Conservation (phyloP, 208 protist species). For the Phytomonas sp. region DNA sequence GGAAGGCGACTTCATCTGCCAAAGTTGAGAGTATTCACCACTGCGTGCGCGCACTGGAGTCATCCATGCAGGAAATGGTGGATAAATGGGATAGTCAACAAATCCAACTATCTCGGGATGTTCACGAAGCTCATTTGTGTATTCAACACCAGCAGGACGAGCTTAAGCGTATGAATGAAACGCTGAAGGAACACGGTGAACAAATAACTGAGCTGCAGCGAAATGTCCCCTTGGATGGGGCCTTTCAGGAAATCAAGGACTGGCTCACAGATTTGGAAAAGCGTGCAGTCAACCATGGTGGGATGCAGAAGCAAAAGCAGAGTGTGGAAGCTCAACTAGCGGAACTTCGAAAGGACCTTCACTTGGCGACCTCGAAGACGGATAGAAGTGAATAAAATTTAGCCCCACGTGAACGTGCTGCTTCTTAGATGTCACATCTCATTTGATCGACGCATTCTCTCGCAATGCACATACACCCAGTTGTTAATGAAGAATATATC, state of each 20-base stretch:
- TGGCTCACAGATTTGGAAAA: conserved; percentile 75
- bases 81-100: background rate
- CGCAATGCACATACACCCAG: background rate
- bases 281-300: conserved; percentile 39
- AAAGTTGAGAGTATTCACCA: background rate
- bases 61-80: background rate
- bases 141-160: background rate
- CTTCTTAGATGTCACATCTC: background rate
- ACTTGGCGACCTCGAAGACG: background rate
- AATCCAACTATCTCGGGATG: background rate
- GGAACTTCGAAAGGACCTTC: conserved; percentile 20
- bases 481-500: background rate
- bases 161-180: conserved; percentile 11
- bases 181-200: conserved; percentile 26
- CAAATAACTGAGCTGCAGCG: conserved; percentile 27
- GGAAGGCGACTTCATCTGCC: background rate
- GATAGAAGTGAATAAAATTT: conserved; percentile 1
- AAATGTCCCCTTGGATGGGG: conserved; percentile 34
- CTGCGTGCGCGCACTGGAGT: background rate
- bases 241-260: conserved; percentile 76
- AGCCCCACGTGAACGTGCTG: background rate
- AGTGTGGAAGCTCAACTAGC: conserved; percentile 32
- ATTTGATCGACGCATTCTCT: background rate
- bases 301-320: conserved; percentile 44
- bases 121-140: background rate